Base-by-base conservation (phyloP, 257 asterid genomes). In the Nicotiana noctiflora region DNA sequence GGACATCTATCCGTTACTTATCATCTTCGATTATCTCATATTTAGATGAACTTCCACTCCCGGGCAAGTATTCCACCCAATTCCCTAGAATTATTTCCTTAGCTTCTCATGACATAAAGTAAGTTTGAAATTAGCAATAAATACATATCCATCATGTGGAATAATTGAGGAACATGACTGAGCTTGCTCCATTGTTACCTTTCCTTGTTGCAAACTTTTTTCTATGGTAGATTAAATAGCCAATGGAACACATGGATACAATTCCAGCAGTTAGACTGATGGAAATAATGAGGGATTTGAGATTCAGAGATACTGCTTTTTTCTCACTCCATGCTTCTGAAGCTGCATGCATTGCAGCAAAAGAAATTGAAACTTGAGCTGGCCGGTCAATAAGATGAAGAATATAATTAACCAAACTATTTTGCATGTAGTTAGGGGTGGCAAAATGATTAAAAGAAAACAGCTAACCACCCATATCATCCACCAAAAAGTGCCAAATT, bases 51-150 rank as follows among this genome's bases (percentile, higher is more conserved):
- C 21, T n/a, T 31, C 25, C 90, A 88, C 11, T 40, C 46, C 1
- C 46, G 9, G 55, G 82, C 90, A n/a, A 82, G 79, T 10, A 63
- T 29, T 65, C 81, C 82, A 17, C 88, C 59, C 31, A 79, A 65
- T 61, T 76, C 81, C 4, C 31, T 68, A 52, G 17, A 52, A 52
- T 14, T 13, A 52, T 52, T 52, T 52, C 57, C 57, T 52, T 52
- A 52, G 57, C 57, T 52, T 52, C 57, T 4, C 57, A 52, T 52
- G n/a, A 52, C 6, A 13, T 52, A 4, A 52, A 52, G 57, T 52
- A 52, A 14, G 57, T 52, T 52, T 0, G 0, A 14, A 51, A 51
- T 51, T 51, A 51, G 7, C 56, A 51, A 0, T 0, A 14, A 52
- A 31, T 31, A 31, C 0, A 8, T 40, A 40, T 40, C 46, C 46